Conservation (phyloP, 768 basidiomycete genomes). For the Crassisporium funariophilum region DNA sequence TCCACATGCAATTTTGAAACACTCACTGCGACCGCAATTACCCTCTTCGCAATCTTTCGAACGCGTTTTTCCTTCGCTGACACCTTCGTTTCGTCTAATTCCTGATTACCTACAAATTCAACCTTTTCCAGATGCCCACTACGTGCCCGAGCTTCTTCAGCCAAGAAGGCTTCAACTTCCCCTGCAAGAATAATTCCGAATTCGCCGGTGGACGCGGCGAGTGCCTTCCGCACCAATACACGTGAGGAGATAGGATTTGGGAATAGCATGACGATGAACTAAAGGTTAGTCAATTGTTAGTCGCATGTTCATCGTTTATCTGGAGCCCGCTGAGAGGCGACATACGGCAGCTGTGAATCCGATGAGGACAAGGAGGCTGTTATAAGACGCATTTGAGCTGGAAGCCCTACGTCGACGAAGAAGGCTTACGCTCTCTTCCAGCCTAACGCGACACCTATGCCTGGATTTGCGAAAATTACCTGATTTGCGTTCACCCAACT, state of each 20-base stretch:
- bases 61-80: constrained; percentile 43
- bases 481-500: constrained; percentile 43
- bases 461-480: constrained; percentile 28
- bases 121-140: constrained; percentile 32
- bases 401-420: neutral
- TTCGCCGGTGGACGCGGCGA: constrained; percentile 38
- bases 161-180: constrained; percentile 46
- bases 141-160: constrained; percentile 40
- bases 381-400: neutral
- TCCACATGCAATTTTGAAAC: neutral
- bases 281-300: neutral
- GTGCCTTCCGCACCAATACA: constrained; percentile 42
- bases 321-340: neutral
- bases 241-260: constrained; percentile 45
- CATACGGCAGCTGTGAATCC: constrained; percentile 46
- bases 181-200: constrained; percentile 39
- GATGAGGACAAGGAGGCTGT: constrained; percentile 44
- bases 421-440: constrained; percentile 45
- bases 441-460: constrained; percentile 38
- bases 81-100: constrained; percentile 20
- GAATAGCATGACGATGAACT: constrained; percentile 50
- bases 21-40: constrained; percentile 38
- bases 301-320: neutral
- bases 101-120: constrained; percentile 19
- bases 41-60: constrained; percentile 34